Evolutionary conservation across 73 alveolate species (phyloP).

Genomic region (Stentor coeruleus): DNA sequence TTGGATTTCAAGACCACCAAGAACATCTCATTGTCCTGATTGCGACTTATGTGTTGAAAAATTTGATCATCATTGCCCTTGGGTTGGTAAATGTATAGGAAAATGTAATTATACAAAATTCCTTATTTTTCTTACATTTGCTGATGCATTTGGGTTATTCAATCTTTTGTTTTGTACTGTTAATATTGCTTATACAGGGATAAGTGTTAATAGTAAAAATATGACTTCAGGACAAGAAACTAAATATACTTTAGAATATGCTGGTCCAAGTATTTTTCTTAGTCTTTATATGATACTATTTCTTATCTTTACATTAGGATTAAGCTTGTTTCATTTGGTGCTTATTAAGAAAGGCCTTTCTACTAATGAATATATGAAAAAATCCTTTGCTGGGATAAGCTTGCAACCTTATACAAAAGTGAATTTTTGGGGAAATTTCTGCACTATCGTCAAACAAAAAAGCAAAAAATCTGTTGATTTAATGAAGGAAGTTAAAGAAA

Average conservation of each 20-base stretch:
- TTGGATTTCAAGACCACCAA: slow-evolving; percentile 34
- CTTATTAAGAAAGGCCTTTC: background rate
- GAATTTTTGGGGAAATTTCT: background rate
- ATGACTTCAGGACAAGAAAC: background rate
- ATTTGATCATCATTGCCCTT: slow-evolving; percentile 50
- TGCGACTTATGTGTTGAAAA: slow-evolving; percentile 41
- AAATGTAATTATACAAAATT: slow-evolving; percentile 28
- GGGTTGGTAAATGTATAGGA: slow-evolving; percentile 41
- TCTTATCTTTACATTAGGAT: background rate
- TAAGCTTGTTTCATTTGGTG: background rate
- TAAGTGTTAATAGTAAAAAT: background rate
- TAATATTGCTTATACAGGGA: background rate
- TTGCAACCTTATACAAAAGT: background rate
- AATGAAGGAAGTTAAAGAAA: background rate
- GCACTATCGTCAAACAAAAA: background rate
- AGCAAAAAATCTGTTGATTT: too few relatives aligned
- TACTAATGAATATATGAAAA: slow-evolving; percentile 2
- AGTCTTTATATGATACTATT: background rate
- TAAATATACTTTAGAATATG: background rate
- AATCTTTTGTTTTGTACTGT: background rate
- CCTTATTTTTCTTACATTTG: background rate
- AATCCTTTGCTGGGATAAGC: background rate
- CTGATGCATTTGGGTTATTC: slow-evolving; percentile 12
- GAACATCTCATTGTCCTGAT: slow-evolving; percentile 41
- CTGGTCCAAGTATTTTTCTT: background rate